Conservation (phyloP, 129 eudicot species). For the Flaveria ramosissima region DNA sequence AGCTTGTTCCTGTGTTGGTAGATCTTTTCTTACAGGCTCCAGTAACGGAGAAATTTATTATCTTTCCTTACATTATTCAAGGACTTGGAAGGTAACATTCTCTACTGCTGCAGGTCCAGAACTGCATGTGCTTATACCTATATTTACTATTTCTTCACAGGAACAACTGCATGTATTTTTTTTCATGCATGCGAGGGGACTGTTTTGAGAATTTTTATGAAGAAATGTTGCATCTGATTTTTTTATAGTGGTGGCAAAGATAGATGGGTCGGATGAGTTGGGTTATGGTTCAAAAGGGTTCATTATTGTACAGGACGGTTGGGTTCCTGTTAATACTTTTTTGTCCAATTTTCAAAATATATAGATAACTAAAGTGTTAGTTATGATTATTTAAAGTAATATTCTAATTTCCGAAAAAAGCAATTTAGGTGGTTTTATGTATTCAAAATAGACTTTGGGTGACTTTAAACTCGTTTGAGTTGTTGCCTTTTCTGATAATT, state of each 20-base stretch:
- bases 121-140: background rate
- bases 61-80: constrained; percentile 67
- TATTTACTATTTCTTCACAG: background rate
- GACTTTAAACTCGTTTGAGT: constrained; percentile 3
- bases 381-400: background rate
- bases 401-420: background rate
- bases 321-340: background rate
- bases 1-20: constrained; percentile 74
- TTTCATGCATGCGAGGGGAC: constrained; percentile 9
- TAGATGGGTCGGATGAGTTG: background rate
- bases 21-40: constrained; percentile 85
- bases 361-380: background rate
- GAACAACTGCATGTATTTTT: background rate
- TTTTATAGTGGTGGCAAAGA: constrained; percentile 3
- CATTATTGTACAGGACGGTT: background rate
- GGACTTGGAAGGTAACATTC: constrained; percentile 77
- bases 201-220: background rate
- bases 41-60: constrained; percentile 53
- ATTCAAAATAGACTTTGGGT: background rate
- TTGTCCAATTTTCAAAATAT: background rate
- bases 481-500: background rate
- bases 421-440: background rate
- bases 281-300: background rate
- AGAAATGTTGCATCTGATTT: no score
- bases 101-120: background rate